Percentiles rank a stretch among this genome's conserved stretches.
Conservation (phyloP, 768 basidiomycete species). For the Phanerochaete carnosa region DNA sequence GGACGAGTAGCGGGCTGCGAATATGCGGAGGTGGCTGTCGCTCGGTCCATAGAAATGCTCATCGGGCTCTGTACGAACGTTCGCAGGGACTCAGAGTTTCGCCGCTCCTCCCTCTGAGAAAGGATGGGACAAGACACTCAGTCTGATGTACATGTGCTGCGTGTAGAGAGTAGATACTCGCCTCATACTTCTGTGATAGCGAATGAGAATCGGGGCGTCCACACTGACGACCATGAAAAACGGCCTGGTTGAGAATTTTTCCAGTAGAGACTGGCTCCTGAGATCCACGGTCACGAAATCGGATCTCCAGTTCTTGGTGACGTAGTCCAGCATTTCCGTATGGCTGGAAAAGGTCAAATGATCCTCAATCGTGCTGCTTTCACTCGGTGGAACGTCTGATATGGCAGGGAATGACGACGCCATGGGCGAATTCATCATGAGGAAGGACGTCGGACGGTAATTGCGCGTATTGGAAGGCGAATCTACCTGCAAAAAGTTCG, state of each 20-base stretch:
- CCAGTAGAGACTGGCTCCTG: slow-evolving; percentile 49
- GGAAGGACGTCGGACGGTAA: slow-evolving; percentile 20
- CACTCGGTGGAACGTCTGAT: slow-evolving; percentile 13
- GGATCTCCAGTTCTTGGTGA: slow-evolving; percentile 77
- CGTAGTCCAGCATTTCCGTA: slow-evolving; percentile 60
- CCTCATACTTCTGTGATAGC: slow-evolving; percentile 61
- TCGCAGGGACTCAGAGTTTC: no score
- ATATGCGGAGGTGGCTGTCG: no score
- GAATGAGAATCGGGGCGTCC: slow-evolving; percentile 75
- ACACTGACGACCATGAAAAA: slow-evolving; percentile 84
- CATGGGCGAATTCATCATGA: slow-evolving; percentile 22
- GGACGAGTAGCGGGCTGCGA: no score
- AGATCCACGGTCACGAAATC: slow-evolving; percentile 84
- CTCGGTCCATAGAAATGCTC: slow-evolving; percentile 58
- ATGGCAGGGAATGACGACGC: slow-evolving; percentile 19
- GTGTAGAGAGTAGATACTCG: slow-evolving; percentile 15
- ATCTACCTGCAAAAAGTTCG: not conserved
- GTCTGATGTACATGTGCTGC: not conserved
- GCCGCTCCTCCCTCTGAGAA: no score
- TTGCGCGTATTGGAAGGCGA: not conserved
- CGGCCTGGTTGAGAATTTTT: slow-evolving; percentile 76
- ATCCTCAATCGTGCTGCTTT: not conserved
- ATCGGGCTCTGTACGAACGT: slow-evolving; percentile 79
- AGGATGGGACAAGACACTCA: not conserved
- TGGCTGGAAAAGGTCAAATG: slow-evolving; percentile 42